Evolutionary conservation across 495 filamentous ascomycete species (phyloP).

Genomic region (Podospora didyma): DNA sequence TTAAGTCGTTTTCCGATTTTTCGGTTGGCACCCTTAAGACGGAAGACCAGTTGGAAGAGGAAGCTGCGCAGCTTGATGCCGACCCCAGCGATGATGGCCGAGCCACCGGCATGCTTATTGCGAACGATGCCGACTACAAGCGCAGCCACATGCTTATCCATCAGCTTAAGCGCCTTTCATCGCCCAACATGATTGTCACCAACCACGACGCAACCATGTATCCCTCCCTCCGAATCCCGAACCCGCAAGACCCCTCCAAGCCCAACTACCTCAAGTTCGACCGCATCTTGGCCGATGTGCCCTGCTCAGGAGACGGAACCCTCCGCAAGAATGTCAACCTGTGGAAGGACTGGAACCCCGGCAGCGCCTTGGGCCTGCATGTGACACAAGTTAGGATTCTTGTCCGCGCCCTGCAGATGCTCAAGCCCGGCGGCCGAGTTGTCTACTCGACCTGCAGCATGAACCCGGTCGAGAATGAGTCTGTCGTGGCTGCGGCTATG

Average conservation of each 20-base stretch:
- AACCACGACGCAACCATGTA: conserved; percentile 98
- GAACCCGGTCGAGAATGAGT: conserved; percentile 96
- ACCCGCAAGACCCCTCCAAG: conserved; percentile 42
- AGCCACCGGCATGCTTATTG: conserved; percentile 85
- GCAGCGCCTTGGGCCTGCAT: conserved; percentile 79
- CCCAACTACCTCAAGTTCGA: conserved; percentile 91
- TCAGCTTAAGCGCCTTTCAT: conserved; percentile 93
- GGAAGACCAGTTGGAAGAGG: conserved; percentile 42
- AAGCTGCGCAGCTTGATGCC: conserved; percentile 46
- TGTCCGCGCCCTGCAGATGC: conserved; percentile 89
- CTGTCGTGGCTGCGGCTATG: conserved; percentile 79
- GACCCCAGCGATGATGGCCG: conserved; percentile 74
- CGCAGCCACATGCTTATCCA: conserved; percentile 94
- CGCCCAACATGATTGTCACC: conserved; percentile 93
- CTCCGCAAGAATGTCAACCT: conserved; percentile 83
- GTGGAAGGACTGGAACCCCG: conserved; percentile 91
- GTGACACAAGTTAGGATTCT: conserved; percentile 82
- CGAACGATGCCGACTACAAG: conserved; percentile 94
- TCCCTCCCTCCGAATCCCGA: conserved; percentile 77
- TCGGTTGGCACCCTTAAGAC: conserved; percentile 44
- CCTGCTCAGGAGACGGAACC: conserved; percentile 94
- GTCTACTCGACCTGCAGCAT: conserved; percentile 98
- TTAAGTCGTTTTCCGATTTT: conserved; percentile 49
- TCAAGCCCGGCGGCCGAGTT: conserved; percentile 88
- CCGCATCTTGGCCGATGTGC: conserved; percentile 92